Percentiles rank a stretch among this genome's conserved stretches.
These are phyloP conservation scores for Choanephora cucurbitarum DNA, from an alignment of 371 early-diverging fungal genomes.

Conservation along the genomic window DNA sequence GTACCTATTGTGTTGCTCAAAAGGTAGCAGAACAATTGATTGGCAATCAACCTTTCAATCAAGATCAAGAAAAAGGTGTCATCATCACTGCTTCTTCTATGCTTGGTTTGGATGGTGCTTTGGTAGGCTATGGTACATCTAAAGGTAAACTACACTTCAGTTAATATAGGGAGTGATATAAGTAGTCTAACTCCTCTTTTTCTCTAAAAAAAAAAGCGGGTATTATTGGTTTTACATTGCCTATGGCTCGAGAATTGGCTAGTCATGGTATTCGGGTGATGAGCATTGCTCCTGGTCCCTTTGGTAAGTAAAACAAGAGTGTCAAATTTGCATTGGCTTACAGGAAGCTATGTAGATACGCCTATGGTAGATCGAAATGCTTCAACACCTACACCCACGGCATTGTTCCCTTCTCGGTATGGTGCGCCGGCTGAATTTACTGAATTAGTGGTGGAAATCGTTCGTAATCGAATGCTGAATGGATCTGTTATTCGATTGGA, in stretches of 20 bases:
- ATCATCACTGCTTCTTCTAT: conserved; percentile 62
- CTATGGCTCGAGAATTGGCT: conserved; percentile 61
- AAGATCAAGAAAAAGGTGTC: conserved; percentile 58
- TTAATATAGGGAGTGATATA: no score
- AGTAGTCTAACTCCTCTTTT: no score
- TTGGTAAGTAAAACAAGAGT: conserved; percentile 36
- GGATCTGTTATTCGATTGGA: conserved; percentile 64
- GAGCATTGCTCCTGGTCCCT: conserved; percentile 63
- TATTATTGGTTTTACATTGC: conserved; percentile 60
- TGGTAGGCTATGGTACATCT: conserved; percentile 57
- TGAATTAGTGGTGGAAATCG: conserved; percentile 49
- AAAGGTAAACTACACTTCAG: conserved; percentile 48
- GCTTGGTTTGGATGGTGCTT: conserved; percentile 53
- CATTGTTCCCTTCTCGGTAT: conserved; percentile 49
- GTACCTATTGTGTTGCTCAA: conserved; percentile 63
- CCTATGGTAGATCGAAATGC: conserved; percentile 24
- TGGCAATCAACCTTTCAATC: conserved; percentile 36
- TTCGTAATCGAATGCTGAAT: conserved; percentile 60
- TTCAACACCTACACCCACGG: conserved; percentile 1
- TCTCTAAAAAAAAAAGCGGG: conserved; percentile 34
- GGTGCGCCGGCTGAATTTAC: conserved; percentile 58
- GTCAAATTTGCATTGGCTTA: neutral
- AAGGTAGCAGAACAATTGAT: conserved; percentile 52
- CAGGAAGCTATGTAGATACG: conserved; percentile 43
- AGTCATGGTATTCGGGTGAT: conserved; percentile 56